phyloP scores from a whole-genome alignment of 805 yeast species.

The Candida andamanensis region DNA sequence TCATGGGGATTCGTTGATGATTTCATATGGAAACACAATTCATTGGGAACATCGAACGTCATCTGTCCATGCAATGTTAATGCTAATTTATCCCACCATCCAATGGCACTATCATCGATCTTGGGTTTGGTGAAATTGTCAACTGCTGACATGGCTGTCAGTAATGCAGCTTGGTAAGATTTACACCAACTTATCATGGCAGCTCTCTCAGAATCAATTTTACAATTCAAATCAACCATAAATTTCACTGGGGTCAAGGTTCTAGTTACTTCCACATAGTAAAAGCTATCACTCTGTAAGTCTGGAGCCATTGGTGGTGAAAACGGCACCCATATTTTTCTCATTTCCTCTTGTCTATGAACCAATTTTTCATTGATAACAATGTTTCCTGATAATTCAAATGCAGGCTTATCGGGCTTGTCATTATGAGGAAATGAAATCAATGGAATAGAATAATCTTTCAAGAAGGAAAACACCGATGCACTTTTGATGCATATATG shows the following conservation, averaged over 20 bases:
- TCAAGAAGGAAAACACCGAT: slow-evolving; percentile 39
- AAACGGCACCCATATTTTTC: slow-evolving; percentile 52
- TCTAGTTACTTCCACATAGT: slow-evolving; percentile 53
- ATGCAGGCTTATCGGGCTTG: slow-evolving; percentile 19
- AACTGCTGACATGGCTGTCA: slow-evolving; percentile 41
- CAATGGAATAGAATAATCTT: slow-evolving; percentile 57
- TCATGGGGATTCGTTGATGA: slow-evolving; percentile 57
- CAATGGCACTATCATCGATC: slow-evolving; percentile 41
- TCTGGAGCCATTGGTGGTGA: slow-evolving; percentile 44
- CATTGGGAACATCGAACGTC: slow-evolving; percentile 43
- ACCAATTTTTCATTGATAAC: slow-evolving; percentile 55
- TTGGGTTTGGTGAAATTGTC: slow-evolving; percentile 43
- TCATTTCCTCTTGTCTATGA: slow-evolving; percentile 36
- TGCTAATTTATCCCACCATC: slow-evolving; percentile 53
- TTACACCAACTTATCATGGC: slow-evolving; percentile 61
- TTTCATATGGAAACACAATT: slow-evolving; percentile 59
- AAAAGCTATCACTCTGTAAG: slow-evolving; percentile 40
- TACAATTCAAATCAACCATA: slow-evolving; percentile 44
- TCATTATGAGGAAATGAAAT: slow-evolving; percentile 41
- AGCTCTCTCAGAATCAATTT: slow-evolving; percentile 41
- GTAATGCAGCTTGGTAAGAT: slow-evolving; percentile 55
- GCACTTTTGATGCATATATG: slow-evolving; percentile 41
- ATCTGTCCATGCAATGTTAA: slow-evolving; percentile 50
- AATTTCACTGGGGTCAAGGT: slow-evolving; percentile 61
- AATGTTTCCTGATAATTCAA: slow-evolving; percentile 39